Evolutionary conservation across 1,284 basidiomycete genomes (phyloP), one percentile per base, ranked within the genome.

Genomic region (Microbotryum silenes-acaulis): DNA sequence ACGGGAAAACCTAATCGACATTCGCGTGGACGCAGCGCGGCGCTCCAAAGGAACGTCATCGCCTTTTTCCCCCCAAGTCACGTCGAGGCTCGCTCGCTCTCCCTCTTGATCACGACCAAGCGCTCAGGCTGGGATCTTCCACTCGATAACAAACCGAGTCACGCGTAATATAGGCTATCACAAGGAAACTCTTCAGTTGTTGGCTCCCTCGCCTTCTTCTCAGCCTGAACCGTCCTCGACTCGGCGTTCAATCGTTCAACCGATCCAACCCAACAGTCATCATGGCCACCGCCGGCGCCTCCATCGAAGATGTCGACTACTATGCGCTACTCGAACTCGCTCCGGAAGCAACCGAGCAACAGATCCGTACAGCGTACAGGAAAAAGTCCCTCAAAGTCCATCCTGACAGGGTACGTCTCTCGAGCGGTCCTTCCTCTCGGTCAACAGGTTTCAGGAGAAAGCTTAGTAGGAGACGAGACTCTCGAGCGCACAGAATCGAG

Each of bases 351-450:
- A 66, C 64, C 8, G 51, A 61, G 6, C 54, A 59, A 27, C 70
- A 73, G 59, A 71, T 72, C 45, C 56, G 59, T 25, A 63, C 63
- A 1, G 66, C 68, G 5, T 71, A 66, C 60, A 55, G 68, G 16
- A 63, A 67, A 25, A 56, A 65, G 16, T 68, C 65, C 2, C 64
- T 72, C 54, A 69, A 70, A n/a, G 70, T 71, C 44, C 68, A 70
- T 58, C 70, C 70, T 4, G 70, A 70, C 53, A 63, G 70, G 27
- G 69, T 69, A 49, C 54, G 67, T 57, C 18, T 21, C n/a, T 20
- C 33, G 8, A 21, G 9, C 33, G 29, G 44, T 21, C 25, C 21
- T 44, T 14, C 18, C 7, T 31, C 29, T 1, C 18, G 3, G 31
- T 31, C 25, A 31, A 8, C 9, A 31, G 31, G 31, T 31, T 9